A percentile compares a stretch with the other conserved stretches of the same genome.
Conservation (phyloP, 805 yeast species). For the Pichia occidentalis region DNA sequence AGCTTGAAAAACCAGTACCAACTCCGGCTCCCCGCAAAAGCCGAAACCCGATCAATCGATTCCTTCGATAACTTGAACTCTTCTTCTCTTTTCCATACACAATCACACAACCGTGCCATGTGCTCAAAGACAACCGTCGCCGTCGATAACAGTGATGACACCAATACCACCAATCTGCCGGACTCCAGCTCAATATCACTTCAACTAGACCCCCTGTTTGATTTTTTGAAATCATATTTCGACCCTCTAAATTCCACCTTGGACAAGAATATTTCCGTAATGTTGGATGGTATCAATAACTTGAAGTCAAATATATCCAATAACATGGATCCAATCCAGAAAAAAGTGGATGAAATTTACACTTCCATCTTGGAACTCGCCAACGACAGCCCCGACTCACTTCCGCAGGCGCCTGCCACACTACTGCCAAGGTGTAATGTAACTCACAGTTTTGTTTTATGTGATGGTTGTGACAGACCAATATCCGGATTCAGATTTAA, state of each 20-base stretch:
- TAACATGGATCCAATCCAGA: slow-evolving; percentile 1
- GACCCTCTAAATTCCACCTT: slow-evolving; percentile 2
- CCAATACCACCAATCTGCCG: too few species aligned
- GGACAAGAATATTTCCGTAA: slow-evolving; percentile 1
- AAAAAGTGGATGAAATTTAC: background rate
- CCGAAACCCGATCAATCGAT: too few species aligned
- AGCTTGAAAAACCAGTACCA: slow-evolving; percentile 4
- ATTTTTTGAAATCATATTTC: slow-evolving; percentile 2
- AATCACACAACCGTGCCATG: too few species aligned
- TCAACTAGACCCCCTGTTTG: too few species aligned
- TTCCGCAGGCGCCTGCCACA: background rate
- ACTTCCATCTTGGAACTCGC: background rate
- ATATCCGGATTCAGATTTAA: slow-evolving; percentile 40
- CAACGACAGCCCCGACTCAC: too few species aligned
- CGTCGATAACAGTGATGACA: too few species aligned
- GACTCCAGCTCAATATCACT: too few species aligned
- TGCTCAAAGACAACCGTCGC: too few species aligned
- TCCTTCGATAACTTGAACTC: too few species aligned
- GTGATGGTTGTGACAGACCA: slow-evolving; percentile 28
- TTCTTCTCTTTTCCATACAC: too few species aligned
- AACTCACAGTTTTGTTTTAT: slow-evolving; percentile 21
- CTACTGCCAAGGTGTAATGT: slow-evolving; percentile 1
- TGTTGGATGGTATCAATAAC: slow-evolving; percentile 3
- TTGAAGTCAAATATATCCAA: slow-evolving; percentile 4
- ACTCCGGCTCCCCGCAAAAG: background rate